Evolutionary conservation across 2,329 filamentous ascomycete genomes (phyloP), one percentile per base, ranked within the genome.

Genomic region (Penicillium sp.): DNA sequence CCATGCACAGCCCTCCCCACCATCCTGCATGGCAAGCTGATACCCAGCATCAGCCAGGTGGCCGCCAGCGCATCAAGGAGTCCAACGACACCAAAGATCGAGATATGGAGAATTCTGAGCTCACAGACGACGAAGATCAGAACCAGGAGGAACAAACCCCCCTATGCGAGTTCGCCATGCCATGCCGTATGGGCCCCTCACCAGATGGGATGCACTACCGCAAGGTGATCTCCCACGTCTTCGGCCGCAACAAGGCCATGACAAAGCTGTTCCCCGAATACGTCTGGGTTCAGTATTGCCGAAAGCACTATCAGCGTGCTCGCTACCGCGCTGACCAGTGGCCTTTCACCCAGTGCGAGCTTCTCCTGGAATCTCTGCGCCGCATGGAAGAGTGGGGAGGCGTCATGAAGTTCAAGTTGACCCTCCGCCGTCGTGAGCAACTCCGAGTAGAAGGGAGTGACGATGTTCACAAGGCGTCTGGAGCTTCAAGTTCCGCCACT

Each of bases 171-270:
- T 57, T 57, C 39, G 43, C 51, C 0, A 20, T 27, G 1, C 55
- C 53, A 6, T 60, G 56, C 33, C 39, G 33, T 1, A 56, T 60
- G 54, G 25, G 27, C 13, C 52, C 52, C 23, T 62, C 59, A 1
- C 59, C 61, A 2, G 62, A 63, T 28, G 61, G 62, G 3, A 55
- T 81, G 4, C 77, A 81, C 47, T 78, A 79, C 23, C 81, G 88
- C 42, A 92, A 92, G 70, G 83, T 86, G 4, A 86, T 92, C 51
- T 89, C 86, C 0, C 87, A 93, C 62, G 80, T 91, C 47, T 92
- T 92, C 59, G 88, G 88, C 20, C 81, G 89, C 32, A 93, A 93
- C 75, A 93, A 93, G 70, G 76, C 80, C 6, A 86, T 83, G 61
- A 93, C 88, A 0, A 79, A 84, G 29, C 75, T 78, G 39, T 88